phyloP scores from a whole-genome alignment of 495 filamentous ascomycete genomes.

The Tuber magnatum region DNA sequence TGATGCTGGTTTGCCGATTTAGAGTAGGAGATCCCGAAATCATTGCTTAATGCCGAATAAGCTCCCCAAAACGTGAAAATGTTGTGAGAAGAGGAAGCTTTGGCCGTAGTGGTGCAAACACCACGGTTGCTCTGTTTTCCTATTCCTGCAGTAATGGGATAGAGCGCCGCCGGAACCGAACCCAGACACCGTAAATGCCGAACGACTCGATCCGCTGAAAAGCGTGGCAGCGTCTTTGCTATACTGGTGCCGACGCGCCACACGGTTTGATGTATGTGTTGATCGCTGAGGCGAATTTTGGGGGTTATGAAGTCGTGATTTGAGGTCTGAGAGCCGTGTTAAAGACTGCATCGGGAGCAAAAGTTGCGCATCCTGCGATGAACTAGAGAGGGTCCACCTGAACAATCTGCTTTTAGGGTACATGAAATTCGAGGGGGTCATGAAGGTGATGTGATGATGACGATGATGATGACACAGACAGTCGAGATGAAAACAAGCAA shows the following conservation, averaged over 20 bases:
- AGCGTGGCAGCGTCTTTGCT: neutral
- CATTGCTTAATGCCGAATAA: too few relatives aligned
- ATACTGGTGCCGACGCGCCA: neutral
- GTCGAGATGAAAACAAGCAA: constrained; percentile 5
- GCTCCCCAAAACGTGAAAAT: neutral
- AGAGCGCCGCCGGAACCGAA: neutral
- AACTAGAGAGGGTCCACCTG: neutral
- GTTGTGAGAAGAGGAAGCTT: neutral
- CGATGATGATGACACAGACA: neutral
- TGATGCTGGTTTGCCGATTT: neutral
- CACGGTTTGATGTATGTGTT: neutral
- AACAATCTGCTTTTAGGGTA: neutral
- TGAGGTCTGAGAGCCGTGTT: neutral
- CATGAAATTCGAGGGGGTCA: neutral
- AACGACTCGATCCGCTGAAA: neutral
- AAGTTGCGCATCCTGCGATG: neutral
- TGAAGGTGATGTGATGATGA: neutral
- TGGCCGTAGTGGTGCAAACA: neutral
- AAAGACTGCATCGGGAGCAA: neutral
- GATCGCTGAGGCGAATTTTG: neutral
- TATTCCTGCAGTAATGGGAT: neutral
- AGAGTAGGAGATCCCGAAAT: neutral
- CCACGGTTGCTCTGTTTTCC: neutral
- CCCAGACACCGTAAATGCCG: neutral
- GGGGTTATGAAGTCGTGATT: neutral